Percentiles rank a stretch among this genome's conserved stretches.
Evolutionary conservation across 1,139 yeast species (phyloP).

Genomic region (Lizanozyma gosingica): DNA sequence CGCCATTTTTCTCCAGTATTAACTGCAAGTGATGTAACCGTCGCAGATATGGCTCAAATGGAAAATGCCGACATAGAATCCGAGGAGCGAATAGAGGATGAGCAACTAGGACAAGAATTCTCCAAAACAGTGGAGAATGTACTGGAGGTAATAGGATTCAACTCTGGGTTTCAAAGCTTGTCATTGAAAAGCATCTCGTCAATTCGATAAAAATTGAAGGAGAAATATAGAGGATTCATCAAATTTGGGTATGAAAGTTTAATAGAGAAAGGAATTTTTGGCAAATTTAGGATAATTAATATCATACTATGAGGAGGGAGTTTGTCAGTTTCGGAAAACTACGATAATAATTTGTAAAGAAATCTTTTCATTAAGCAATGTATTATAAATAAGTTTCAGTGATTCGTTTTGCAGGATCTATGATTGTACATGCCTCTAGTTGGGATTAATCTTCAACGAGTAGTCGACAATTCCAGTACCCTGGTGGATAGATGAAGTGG

Average conservation of each 20-base stretch:
- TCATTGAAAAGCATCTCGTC: slow-evolving; percentile 31
- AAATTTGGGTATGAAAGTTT: not conserved
- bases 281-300: too few species aligned
- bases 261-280: too few species aligned
- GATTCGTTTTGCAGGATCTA: too few species aligned
- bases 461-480: slow-evolving; percentile 77
- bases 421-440: too few species aligned
- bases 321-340: too few species aligned
- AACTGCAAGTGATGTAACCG: not conserved
- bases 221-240: not conserved
- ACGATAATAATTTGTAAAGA: not conserved
- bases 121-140: slow-evolving; percentile 20
- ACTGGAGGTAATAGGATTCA: slow-evolving; percentile 32
- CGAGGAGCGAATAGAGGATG: not conserved
- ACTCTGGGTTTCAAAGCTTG: slow-evolving; percentile 34
- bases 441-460: slow-evolving; percentile 69
- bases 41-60: not conserved
- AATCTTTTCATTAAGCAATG: not conserved
- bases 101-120: not conserved
- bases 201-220: slow-evolving; percentile 19
- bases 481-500: slow-evolving; percentile 91
- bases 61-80: not conserved
- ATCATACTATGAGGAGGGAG: too few species aligned
- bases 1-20: not conserved
- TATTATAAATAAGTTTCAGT: slow-evolving; percentile 2